These are phyloP conservation scores for Fusarium mundagurra DNA, from an alignment of 2,329 filamentous ascomycete genomes.

Conservation along the genomic window DNA sequence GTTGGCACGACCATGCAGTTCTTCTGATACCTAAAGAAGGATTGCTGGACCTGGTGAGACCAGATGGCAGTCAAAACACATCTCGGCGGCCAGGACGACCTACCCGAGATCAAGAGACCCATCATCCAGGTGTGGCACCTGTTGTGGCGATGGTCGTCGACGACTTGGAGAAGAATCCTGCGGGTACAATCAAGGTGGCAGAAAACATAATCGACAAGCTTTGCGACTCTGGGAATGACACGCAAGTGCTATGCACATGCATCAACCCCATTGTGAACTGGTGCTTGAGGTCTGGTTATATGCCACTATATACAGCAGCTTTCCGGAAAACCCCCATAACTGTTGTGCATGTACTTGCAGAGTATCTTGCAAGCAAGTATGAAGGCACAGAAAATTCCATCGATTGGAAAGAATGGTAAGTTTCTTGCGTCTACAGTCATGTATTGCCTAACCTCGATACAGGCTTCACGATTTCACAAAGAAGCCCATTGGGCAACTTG, in stretches of 20 bases:
- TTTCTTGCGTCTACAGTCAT: neutral
- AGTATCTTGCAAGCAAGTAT: neutral
- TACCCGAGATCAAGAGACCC: neutral
- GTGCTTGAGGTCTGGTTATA: neutral
- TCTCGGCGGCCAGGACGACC: neutral
- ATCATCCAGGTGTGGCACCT: neutral
- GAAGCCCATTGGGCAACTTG: neutral
- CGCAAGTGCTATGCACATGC: neutral
- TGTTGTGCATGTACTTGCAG: neutral
- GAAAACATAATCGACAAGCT: neutral
- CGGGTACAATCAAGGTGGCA: neutral
- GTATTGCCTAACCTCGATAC: neutral
- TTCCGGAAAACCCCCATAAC: neutral
- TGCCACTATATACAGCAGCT: neutral
- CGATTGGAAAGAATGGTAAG: constrained; percentile 16
- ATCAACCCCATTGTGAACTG: neutral
- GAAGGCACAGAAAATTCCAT: neutral
- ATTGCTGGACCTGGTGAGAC: neutral
- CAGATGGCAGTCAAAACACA: neutral
- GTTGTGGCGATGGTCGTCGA: neutral
- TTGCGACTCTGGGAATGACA: neutral
- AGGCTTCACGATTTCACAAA: neutral
- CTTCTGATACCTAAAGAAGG: constrained; percentile 7
- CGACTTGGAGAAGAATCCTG: neutral
- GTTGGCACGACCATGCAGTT: constrained; percentile 7